phyloP scores from a whole-genome alignment of 495 filamentous ascomycete species.

The Cercophora sp. region DNA sequence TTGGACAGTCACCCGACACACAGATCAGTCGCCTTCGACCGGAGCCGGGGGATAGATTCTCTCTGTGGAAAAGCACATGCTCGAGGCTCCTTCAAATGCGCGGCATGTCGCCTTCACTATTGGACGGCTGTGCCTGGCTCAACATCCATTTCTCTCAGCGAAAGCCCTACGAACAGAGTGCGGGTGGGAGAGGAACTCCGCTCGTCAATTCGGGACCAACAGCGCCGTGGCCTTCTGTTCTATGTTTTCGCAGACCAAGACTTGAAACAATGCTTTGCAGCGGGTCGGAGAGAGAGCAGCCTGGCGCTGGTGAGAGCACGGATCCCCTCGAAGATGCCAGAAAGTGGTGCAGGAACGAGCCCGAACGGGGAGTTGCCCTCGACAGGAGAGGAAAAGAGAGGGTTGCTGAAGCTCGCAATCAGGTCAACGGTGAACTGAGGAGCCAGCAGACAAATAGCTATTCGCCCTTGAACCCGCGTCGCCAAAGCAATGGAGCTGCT shows the following conservation, averaged over 20 bases:
- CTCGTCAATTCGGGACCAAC: slow-evolving; percentile 28
- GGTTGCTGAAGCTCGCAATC: slow-evolving; percentile 43
- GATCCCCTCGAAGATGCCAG: slow-evolving; percentile 68
- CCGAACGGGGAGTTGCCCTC: slow-evolving; percentile 44
- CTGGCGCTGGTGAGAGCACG: slow-evolving; percentile 22
- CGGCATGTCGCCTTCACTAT: slow-evolving; percentile 34
- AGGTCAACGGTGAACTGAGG: slow-evolving; percentile 34
- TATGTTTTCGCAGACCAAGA: slow-evolving; percentile 46
- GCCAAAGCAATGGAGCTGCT: slow-evolving; percentile 48
- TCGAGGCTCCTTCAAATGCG: slow-evolving; percentile 39
- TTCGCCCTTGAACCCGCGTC: slow-evolving; percentile 43
- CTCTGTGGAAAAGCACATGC: slow-evolving; percentile 38
- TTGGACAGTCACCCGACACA: slow-evolving; percentile 46
- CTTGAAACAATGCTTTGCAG: slow-evolving; percentile 18
- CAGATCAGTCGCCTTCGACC: slow-evolving; percentile 35
- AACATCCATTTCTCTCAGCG: slow-evolving; percentile 30
- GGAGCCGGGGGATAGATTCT: slow-evolving; percentile 35
- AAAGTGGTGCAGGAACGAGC: slow-evolving; percentile 56
- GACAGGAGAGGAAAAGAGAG: slow-evolving; percentile 51
- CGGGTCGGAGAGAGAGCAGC: slow-evolving; percentile 13
- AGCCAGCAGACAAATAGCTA: slow-evolving; percentile 31
- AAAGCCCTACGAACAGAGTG: slow-evolving; percentile 37
- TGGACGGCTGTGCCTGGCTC: slow-evolving; percentile 34
- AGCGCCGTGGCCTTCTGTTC: slow-evolving; percentile 46
- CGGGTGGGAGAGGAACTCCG: slow-evolving; percentile 41